Evolutionary conservation across 148 eudicot species (phyloP), one percentile per base, ranked within the genome.

Genomic region (Chenopodium suecicum): DNA sequence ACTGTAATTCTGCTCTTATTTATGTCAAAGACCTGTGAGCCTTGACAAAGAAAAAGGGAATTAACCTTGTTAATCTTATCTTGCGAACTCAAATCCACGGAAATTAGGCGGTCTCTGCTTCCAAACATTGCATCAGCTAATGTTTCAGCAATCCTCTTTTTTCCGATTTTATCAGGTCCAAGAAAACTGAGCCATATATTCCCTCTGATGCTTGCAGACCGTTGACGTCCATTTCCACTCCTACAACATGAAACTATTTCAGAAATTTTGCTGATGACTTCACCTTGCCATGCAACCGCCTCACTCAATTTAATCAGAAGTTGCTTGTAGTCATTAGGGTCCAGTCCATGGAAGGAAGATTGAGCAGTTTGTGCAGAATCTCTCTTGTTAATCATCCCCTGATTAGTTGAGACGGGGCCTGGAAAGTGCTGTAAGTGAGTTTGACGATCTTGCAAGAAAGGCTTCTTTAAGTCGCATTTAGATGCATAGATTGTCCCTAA

Each of bases 101-200:
- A 74, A 67, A 92, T 80, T 25, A 96, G 81, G 48, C 73, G 85
- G 70, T 89, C 95, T 81, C 73, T 82, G 81, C 90, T 89, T n/a
- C 94, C 94, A 86, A 83, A 91, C 60, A 92, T n/a, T 37, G 86
- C 81, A 73, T 90, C 94, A 75, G 97, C 95, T 74, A 96, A 88
- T 66, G 91, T 91, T 67, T 77, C 76, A 13, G 91, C 95, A 75
- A 90, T 78, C 79, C 76, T 90, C 86, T 79, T 89, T 89, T 94
- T 91, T 46, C 92, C 94, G 25, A 92, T 84, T 75, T 80, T 87
- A 86, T 96, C 99, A 14, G 90, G 89, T 34, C 99, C 99, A 47
- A 46, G 82, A 82, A 92, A 87, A 74, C 83, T 85, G 17, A 96
- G 83, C 99, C 99, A 96, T 32, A 89, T 64, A 79, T 87, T 88